Evolutionary conservation across 768 basidiomycete genomes (phyloP), one percentile per base, ranked within the genome.

Genomic region (Tulasnella sp.): DNA sequence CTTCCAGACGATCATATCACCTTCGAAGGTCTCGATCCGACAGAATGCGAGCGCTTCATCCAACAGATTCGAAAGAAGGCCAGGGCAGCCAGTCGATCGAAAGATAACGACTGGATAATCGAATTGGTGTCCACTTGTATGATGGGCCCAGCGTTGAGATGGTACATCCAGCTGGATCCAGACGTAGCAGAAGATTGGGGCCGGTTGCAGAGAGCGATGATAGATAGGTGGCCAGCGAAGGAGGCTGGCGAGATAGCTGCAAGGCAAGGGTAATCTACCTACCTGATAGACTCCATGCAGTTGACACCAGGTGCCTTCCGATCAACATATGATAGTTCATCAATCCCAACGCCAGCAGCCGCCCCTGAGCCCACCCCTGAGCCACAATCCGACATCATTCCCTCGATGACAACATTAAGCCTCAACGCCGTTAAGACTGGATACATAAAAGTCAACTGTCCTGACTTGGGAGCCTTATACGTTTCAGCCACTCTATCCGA

Each of bases 51-150:
- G 12, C 31, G 38, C 4, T 74, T 74, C 39, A 58, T 74, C 52
- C 45, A 54, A n/a, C 38, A 37, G 14, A 40, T 74, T 34, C 45
- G 73, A 58, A 31, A 37, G n/a, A 38, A 67, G 11, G 73, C 73
- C 34, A 54, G 49, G 11, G 5, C 15, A 7, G 22, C 22, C 17
- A 37, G 49, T 22, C 29, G 39, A 36, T 54, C 38, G 5, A 42
- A 52, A 14, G 73, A 74, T 37, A 52, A n/a, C 34, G 73, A 52
- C 2, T 74, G 73, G 73, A 74, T 74, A 19, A 39, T 58, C 54
- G 73, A 74, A 34, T 37, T 54, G 8, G 73, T 74, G 7, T 31
- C 73, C 11, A 12, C 45, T 37, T 74, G 73, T 22, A 37, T 74
- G 29, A 15, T 15, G 3, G 73, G 73, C 5, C 34, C n/a, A 11